A percentile compares a stretch with the other conserved stretches of the same genome.
Conservation (phyloP, 768 basidiomycete genomes). For the Neoboletus magnificus region DNA sequence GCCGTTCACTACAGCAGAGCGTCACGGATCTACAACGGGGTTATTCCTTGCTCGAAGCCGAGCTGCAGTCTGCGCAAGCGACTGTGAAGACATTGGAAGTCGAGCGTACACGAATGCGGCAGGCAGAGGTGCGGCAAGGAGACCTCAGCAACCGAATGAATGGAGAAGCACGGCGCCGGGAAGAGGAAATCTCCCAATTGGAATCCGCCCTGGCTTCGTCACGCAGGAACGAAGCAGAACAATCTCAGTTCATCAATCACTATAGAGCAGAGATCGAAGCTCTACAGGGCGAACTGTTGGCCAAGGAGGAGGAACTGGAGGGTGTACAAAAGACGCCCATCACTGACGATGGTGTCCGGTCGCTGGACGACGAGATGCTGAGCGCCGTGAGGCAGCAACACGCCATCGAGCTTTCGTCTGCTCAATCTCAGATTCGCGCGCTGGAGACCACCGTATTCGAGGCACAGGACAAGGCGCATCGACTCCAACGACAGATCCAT, state of each 20-base stretch:
- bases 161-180: constrained; percentile 42
- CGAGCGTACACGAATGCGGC: constrained; percentile 59
- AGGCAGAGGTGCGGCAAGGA: constrained; percentile 50
- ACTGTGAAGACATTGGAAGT: constrained; percentile 59
- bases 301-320: constrained; percentile 67
- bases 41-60: constrained; percentile 58
- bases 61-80: constrained; percentile 52
- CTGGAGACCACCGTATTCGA: constrained; percentile 73
- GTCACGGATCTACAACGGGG: constrained; percentile 60
- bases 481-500: constrained; percentile 63
- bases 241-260: constrained; percentile 57
- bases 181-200: constrained; percentile 51
- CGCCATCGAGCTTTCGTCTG: constrained; percentile 72
- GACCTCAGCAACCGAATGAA: constrained; percentile 59
- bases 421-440: constrained; percentile 75
- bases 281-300: constrained; percentile 57
- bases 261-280: constrained; percentile 69
- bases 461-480: constrained; percentile 64
- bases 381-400: constrained; percentile 70
- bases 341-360: constrained; percentile 40
- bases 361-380: constrained; percentile 73
- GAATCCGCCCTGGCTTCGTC: constrained; percentile 52
- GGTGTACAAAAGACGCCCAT: constrained; percentile 46
- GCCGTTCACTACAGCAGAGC: constrained; percentile 43
- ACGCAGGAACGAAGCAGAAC: constrained; percentile 52